Conservation (phyloP, 2,329 filamentous ascomycete species). For the Nothophaeocryptopus gaeumannii region DNA sequence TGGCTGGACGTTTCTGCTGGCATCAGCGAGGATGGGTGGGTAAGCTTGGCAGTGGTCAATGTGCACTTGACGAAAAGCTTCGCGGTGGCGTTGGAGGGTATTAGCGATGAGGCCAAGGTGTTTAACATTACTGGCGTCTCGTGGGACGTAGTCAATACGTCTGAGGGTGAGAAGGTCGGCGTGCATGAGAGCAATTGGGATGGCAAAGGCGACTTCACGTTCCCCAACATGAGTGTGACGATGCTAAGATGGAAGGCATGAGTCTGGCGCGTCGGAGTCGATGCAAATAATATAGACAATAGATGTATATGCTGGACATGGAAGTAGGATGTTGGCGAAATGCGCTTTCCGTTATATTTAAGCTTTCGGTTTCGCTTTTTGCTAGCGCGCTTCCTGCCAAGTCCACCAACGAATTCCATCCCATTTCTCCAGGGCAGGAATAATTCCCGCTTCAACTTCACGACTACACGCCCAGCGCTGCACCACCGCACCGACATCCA, state of each 20-base stretch:
- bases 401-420: background rate
- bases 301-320: background rate
- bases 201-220: conserved; percentile 60
- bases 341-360: background rate
- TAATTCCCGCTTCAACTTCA: too few species aligned
- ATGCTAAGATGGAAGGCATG: conserved; percentile 57
- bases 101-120: conserved; percentile 51
- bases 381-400: background rate
- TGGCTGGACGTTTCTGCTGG: conserved; percentile 67
- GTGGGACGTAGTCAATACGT: conserved; percentile 61
- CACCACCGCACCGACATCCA: conserved; percentile 13
- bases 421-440: too few species aligned
- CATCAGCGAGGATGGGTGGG: conserved; percentile 57
- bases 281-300: background rate
- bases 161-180: conserved; percentile 60
- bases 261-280: background rate
- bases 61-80: conserved; percentile 60
- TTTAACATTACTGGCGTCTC: conserved; percentile 60
- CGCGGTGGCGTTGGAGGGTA: conserved; percentile 58
- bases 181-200: conserved; percentile 63
- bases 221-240: conserved; percentile 68
- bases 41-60: conserved; percentile 72
- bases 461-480: background rate
- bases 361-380: background rate
- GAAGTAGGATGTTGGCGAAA: background rate